These are phyloP conservation scores for Eutypa lata DNA, from an alignment of 2,329 filamentous ascomycete genomes.

Conservation along the genomic window DNA sequence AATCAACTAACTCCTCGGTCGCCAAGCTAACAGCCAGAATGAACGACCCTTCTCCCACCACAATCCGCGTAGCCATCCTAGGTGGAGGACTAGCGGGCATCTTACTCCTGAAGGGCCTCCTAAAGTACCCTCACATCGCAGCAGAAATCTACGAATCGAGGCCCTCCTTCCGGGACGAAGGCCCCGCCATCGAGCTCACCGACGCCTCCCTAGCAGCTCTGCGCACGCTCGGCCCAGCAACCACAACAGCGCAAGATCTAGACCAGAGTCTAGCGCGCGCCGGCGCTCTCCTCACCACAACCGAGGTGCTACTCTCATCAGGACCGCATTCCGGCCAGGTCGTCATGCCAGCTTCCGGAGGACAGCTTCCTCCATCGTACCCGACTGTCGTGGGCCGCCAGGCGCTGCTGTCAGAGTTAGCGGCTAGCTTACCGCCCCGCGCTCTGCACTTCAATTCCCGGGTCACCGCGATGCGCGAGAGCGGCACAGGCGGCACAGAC, in stretches of 20 bases:
- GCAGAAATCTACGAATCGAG: conserved; percentile 27
- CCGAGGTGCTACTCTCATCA: conserved; percentile 15
- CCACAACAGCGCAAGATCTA: conserved; percentile 1
- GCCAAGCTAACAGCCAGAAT: conserved; percentile 6
- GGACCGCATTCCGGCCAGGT: conserved; percentile 19
- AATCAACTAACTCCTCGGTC: too few species aligned
- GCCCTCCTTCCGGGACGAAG: conserved; percentile 21
- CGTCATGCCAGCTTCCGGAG: conserved; percentile 12
- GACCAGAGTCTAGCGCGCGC: conserved; percentile 21
- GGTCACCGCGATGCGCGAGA: conserved; percentile 18
- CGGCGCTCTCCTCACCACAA: conserved; percentile 19
- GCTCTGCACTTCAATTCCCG: conserved; percentile 23
- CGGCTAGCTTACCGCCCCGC: conserved; percentile 20
- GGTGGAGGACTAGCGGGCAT: conserved; percentile 25
- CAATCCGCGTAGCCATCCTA: conserved; percentile 27
- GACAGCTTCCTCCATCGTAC: conserved; percentile 1
- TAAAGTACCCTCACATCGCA: conserved; percentile 24
- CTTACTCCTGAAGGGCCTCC: conserved; percentile 21
- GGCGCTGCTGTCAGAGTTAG: conserved; percentile 22
- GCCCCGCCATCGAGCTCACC: conserved; percentile 17
- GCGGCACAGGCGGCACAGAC: background rate
- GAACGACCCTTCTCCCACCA: conserved; percentile 17
- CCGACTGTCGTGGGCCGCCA: conserved; percentile 23
- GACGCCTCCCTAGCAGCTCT: conserved; percentile 17
- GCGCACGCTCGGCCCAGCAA: conserved; percentile 21